phyloP scores from a whole-genome alignment of 2,329 filamentous ascomycete genomes.

The Clarireedia hainanense region DNA sequence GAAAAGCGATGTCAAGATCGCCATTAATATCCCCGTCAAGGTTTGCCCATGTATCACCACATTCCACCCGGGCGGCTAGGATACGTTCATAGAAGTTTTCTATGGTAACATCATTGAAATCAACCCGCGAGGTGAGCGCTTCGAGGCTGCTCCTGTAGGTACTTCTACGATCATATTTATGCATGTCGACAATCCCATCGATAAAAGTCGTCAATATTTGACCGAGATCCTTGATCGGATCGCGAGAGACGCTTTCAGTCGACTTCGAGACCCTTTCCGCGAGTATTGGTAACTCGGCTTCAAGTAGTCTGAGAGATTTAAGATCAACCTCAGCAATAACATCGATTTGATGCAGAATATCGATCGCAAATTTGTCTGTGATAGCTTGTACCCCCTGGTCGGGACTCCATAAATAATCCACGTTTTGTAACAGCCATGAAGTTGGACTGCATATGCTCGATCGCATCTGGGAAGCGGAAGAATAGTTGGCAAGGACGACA shows the following conservation, averaged over 20 bases:
- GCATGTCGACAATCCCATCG: conserved; percentile 16
- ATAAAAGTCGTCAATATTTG: conserved; percentile 18
- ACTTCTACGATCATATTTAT: conserved; percentile 12
- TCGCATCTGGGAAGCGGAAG: conserved; percentile 25
- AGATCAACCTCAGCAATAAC: conserved; percentile 46
- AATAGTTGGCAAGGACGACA: conserved; percentile 25
- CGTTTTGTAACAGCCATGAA: conserved; percentile 20
- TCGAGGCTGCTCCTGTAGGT: too few species aligned
- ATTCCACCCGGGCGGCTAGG: background rate
- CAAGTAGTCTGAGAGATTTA: conserved; percentile 53
- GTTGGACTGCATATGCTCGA: conserved; percentile 16
- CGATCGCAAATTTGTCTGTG: conserved; percentile 39
- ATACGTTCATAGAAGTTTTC: background rate
- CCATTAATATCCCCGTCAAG: conserved; percentile 23
- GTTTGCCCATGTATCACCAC: conserved; percentile 1
- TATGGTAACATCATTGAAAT: background rate
- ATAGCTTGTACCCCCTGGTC: conserved; percentile 35
- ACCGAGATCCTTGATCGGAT: conserved; percentile 40
- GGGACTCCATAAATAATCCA: conserved; percentile 27
- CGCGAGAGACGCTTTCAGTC: conserved; percentile 32
- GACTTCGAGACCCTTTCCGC: conserved; percentile 37
- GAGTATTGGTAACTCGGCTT: conserved; percentile 55
- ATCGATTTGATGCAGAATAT: conserved; percentile 48
- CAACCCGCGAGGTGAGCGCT: background rate
- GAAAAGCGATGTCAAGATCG: conserved; percentile 31